Evolutionary conservation across 2,329 filamentous ascomycete species (phyloP).

Genomic region (Pseudogymnoascus sp.): DNA sequence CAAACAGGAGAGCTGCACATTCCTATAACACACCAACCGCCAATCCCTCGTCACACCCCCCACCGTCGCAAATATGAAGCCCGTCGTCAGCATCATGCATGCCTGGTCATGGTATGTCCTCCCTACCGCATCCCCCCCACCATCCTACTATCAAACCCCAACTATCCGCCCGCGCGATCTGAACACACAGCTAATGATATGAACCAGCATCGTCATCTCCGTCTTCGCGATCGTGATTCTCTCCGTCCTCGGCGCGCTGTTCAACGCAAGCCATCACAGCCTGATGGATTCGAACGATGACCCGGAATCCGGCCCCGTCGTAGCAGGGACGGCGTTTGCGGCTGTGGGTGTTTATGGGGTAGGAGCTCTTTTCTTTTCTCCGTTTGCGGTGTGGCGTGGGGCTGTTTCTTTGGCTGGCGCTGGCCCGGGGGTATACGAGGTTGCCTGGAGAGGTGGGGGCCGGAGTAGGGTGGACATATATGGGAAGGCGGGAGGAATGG

Average conservation of each 20-base stretch:
- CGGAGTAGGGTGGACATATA: not conserved
- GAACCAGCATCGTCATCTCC: slow-evolving; percentile 60
- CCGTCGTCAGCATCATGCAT: slow-evolving; percentile 79
- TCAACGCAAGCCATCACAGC: slow-evolving; percentile 71
- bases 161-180: not conserved
- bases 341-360: slow-evolving; percentile 86
- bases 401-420: not conserved
- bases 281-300: slow-evolving; percentile 70
- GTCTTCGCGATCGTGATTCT: slow-evolving; percentile 60
- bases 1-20: not conserved
- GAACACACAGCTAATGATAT: slow-evolving; percentile 9
- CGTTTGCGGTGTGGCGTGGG: not conserved
- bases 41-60: not conserved
- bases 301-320: slow-evolving; percentile 65
- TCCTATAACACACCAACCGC: not conserved
- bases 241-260: slow-evolving; percentile 61
- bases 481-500: not conserved
- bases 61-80: slow-evolving; percentile 66
- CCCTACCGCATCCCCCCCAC: slow-evolving; percentile 10
- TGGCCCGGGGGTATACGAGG: not conserved
- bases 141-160: not conserved
- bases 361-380: slow-evolving; percentile 36
- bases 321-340: slow-evolving; percentile 78
- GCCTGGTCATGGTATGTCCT: slow-evolving; percentile 83
- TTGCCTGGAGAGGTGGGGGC: not conserved